phyloP scores from a whole-genome alignment of 345 rosid species.

The Corchorus olitorius region DNA sequence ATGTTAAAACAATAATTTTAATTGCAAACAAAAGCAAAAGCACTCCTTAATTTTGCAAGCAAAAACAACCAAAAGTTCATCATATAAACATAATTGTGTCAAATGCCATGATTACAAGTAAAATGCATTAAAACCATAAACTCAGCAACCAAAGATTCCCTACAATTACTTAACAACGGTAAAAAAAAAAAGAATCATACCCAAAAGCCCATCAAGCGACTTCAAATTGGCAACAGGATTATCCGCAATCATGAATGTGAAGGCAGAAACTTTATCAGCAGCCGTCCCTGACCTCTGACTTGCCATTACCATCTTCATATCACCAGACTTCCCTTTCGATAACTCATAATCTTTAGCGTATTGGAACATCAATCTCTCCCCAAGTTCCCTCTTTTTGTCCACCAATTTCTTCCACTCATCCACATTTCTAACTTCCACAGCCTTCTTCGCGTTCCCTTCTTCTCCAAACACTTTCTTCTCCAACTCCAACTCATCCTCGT shows the following conservation, averaged over 20 bases:
- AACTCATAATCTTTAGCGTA: constrained; percentile 63
- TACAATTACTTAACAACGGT: not conserved
- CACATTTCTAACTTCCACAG: constrained; percentile 41
- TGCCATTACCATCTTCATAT: constrained; percentile 81
- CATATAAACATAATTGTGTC: not conserved
- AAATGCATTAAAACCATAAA: not conserved
- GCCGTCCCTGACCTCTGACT: constrained; percentile 95
- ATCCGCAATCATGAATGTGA: constrained; percentile 83
- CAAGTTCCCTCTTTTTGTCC: constrained; percentile 71
- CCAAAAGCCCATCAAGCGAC: constrained; percentile 89
- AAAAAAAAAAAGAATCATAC: constrained; percentile 33
- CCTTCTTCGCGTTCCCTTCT: constrained; percentile 31
- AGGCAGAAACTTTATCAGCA: constrained; percentile 89
- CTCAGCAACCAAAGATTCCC: constrained; percentile 3
- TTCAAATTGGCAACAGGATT: constrained; percentile 88
- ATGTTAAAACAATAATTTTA: not conserved
- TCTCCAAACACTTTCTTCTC: constrained; percentile 71
- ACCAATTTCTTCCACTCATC: constrained; percentile 55
- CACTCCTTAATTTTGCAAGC: not conserved
- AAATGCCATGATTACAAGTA: not conserved
- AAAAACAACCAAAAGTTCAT: not conserved
- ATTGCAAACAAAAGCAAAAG: not conserved
- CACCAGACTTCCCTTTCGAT: constrained; percentile 72
- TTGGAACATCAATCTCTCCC: constrained; percentile 86
- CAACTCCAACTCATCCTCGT: constrained; percentile 68